These are phyloP conservation scores for Ambrosiella beaveri DNA, from an alignment of 2,329 filamentous ascomycete genomes.

Conservation along the genomic window DNA sequence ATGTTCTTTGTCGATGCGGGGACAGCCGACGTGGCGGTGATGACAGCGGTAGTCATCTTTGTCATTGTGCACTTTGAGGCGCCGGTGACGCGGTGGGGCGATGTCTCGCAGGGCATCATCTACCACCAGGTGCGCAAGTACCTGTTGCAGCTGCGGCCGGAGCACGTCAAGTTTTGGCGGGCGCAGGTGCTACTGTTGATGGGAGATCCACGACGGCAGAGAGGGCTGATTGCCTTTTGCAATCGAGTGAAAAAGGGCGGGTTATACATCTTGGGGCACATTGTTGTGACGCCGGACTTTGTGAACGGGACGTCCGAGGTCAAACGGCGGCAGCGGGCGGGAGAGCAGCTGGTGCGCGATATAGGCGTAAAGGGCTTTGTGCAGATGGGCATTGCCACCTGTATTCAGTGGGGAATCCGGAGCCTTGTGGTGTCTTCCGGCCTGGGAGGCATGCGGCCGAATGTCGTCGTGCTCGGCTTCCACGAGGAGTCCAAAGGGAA, in stretches of 20 bases:
- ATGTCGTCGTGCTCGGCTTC: slow-evolving; percentile 67
- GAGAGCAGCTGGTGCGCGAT: slow-evolving; percentile 70
- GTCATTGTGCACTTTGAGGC: slow-evolving; percentile 71
- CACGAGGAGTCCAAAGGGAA: slow-evolving; percentile 51
- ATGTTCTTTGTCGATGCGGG: slow-evolving; percentile 86
- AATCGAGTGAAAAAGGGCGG: slow-evolving; percentile 81
- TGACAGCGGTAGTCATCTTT: slow-evolving; percentile 59
- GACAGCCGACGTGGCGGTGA: slow-evolving; percentile 60
- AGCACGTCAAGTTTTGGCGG: slow-evolving; percentile 88
- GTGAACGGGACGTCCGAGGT: slow-evolving; percentile 48
- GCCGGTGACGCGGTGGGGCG: slow-evolving; percentile 76
- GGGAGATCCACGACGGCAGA: slow-evolving; percentile 66
- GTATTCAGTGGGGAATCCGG: slow-evolving; percentile 67
- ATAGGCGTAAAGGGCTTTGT: slow-evolving; percentile 80
- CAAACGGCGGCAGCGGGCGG: slow-evolving; percentile 65
- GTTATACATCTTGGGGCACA: slow-evolving; percentile 70
- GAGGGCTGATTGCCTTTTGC: slow-evolving; percentile 74
- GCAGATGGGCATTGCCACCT: slow-evolving; percentile 68
- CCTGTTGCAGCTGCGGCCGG: slow-evolving; percentile 61
- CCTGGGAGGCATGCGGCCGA: slow-evolving; percentile 73
- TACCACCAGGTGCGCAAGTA: slow-evolving; percentile 80
- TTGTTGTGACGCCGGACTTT: slow-evolving; percentile 76
- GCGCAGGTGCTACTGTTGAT: slow-evolving; percentile 74
- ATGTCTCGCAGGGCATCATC: slow-evolving; percentile 77
- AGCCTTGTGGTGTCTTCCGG: slow-evolving; percentile 71